phyloP scores from a whole-genome alignment of 2,329 filamentous ascomycete genomes.

The Pseudocercospora pini-densiflorae region DNA sequence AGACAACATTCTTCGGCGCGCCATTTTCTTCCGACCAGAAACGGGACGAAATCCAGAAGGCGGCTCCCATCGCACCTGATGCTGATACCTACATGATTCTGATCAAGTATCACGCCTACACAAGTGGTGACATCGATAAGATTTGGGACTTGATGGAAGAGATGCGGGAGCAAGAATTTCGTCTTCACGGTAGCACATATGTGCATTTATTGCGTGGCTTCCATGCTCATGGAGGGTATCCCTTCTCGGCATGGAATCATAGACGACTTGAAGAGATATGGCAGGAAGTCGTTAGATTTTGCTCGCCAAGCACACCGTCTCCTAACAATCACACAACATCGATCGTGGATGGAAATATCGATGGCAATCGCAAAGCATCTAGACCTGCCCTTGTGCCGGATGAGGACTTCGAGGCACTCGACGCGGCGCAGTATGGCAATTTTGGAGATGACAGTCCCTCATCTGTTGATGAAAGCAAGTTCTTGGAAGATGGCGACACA shows the following conservation, averaged over 20 bases:
- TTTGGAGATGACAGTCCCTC: not conserved
- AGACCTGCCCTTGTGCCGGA: not conserved
- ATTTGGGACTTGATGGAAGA: slow-evolving; percentile 76
- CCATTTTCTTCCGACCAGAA: slow-evolving; percentile 28
- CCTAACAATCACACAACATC: not conserved
- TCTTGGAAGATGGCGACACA: not conserved
- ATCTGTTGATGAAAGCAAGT: not conserved
- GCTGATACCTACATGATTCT: slow-evolving; percentile 79
- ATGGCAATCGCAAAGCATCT: not conserved
- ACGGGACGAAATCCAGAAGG: slow-evolving; percentile 63
- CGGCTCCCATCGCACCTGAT: slow-evolving; percentile 72
- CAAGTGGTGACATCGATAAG: slow-evolving; percentile 71
- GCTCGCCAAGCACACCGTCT: not conserved
- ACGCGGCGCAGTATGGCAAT: slow-evolving; percentile 7
- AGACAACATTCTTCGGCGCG: slow-evolving; percentile 48
- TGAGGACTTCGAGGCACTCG: slow-evolving; percentile 5
- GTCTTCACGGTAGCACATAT: slow-evolving; percentile 76
- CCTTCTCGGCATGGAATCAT: slow-evolving; percentile 72
- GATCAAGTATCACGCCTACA: slow-evolving; percentile 72
- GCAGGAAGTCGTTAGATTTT: slow-evolving; percentile 62
- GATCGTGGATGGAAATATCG: not conserved
- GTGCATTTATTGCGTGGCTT: slow-evolving; percentile 85
- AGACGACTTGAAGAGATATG: slow-evolving; percentile 71
- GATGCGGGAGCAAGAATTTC: slow-evolving; percentile 72
- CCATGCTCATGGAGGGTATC: slow-evolving; percentile 68